phyloP scores from a whole-genome alignment of 148 eudicot genomes.

The Rhododendron ferrugineum region DNA sequence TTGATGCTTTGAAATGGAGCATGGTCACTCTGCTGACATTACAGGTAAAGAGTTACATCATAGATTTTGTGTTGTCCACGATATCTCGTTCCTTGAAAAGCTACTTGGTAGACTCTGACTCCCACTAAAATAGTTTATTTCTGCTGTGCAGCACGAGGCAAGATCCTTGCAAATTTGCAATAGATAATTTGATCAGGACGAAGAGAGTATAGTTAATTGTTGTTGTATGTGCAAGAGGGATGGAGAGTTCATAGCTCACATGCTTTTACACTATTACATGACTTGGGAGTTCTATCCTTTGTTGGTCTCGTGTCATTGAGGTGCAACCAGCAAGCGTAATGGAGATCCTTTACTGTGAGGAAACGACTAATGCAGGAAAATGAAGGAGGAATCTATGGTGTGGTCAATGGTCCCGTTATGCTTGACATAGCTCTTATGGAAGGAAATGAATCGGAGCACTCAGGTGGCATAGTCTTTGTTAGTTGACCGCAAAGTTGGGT shows the following conservation, averaged over 20 bases:
- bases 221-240: background rate
- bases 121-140: background rate
- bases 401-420: background rate
- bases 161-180: background rate
- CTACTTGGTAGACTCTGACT: background rate
- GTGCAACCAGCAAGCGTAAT: background rate
- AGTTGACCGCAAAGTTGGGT: background rate
- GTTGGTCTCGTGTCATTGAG: background rate
- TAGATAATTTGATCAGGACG: background rate
- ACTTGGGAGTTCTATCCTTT: background rate
- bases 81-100: background rate
- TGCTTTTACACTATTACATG: background rate
- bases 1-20: background rate
- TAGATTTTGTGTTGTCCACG: background rate
- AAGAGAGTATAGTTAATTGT: background rate
- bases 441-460: background rate
- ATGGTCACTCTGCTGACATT: background rate
- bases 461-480: background rate
- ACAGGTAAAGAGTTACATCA: background rate
- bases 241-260: background rate
- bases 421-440: background rate
- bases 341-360: background rate
- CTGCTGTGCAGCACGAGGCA: background rate
- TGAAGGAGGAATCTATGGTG: background rate
- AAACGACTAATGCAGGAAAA: background rate